phyloP scores from a whole-genome alignment of 2,329 filamentous ascomycete species.

The Trichoderma guizhouense region DNA sequence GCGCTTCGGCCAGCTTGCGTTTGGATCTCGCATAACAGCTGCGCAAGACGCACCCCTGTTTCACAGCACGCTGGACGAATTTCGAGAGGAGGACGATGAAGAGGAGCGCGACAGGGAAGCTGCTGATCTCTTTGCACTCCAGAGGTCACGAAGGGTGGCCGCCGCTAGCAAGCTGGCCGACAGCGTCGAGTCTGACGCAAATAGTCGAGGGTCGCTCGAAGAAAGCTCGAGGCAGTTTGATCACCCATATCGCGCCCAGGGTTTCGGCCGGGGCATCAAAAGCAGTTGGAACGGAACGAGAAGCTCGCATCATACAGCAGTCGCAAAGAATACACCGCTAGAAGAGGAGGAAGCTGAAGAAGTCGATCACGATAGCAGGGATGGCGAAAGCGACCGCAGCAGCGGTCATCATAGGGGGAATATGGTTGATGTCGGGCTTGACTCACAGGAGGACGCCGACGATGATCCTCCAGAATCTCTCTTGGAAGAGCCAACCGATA shows the following conservation, averaged over 20 bases:
- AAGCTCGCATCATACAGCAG: constrained; percentile 34
- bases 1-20: constrained; percentile 68
- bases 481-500: constrained; percentile 52
- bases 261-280: constrained; percentile 52
- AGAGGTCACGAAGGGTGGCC: constrained; percentile 84
- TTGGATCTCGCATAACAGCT: constrained; percentile 70
- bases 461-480: constrained; percentile 58
- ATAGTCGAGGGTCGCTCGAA: constrained; percentile 38
- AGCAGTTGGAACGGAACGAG: constrained; percentile 62
- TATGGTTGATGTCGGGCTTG: constrained; percentile 85
- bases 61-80: constrained; percentile 85
- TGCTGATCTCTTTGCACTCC: constrained; percentile 89
- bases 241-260: constrained; percentile 44
- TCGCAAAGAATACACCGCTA: constrained; percentile 32
- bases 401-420: constrained; percentile 50
- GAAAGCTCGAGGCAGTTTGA: constrained; percentile 29
- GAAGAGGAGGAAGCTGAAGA: constrained; percentile 48
- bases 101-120: constrained; percentile 86
- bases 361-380: constrained; percentile 34
- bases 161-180: constrained; percentile 79
- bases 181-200: constrained; percentile 71
- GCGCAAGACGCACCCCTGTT: constrained; percentile 86
- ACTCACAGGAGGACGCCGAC: constrained; percentile 59
- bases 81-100: constrained; percentile 89
- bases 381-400: constrained; percentile 30